Evolutionary conservation across 1,284 basidiomycete genomes (phyloP), one percentile per base, ranked within the genome.

Genomic region (Austroboletus rostrupii): DNA sequence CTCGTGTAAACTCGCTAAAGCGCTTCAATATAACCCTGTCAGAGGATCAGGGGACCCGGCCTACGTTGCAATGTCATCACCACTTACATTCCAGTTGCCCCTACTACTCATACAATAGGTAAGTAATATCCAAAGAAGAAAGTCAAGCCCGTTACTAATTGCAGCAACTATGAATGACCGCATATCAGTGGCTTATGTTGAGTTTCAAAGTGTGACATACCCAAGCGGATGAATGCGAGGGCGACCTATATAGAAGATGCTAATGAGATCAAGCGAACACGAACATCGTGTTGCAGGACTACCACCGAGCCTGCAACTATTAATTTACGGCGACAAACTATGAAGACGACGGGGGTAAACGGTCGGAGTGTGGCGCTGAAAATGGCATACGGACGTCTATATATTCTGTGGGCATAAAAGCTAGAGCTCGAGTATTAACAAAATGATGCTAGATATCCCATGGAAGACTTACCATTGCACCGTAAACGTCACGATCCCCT

Each of bases 401-500:
- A 61, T 49, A 62, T 58, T 28, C 64, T 61, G 42, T 58, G 23
- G 7, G 53, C 49, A 36, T 62, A 62, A 47, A 62, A 66, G 29
- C 61, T 62, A 19, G 23, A 7, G 6, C 38, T 36, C 17, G 9
- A 42, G 11, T 7, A 17, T 11, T 56, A 16, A n/a, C 17, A 32
- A 31, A 1, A 7, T 8, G 2, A 14, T 28, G n/a, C 6, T 6
- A 0, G 10, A 14, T 9, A 16, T 5, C 23, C 4, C 23, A 26
- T 5, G 2, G 3, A 33, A 13, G 16, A 23, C 53, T 42, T 14
- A 49, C 61, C 47, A 52, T 55, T 62, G 61, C 23, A 53, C 55
- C 10, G 64, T 36, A 28, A 64, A 65, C 13, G 61, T 62, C 21
- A 64, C 33, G 41, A 52, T 54, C 17, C 63, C 61, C 61, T 66